These are phyloP conservation scores for Micractinium sp. DNA, from an alignment of 139 green algal species.

Conservation along the genomic window DNA sequence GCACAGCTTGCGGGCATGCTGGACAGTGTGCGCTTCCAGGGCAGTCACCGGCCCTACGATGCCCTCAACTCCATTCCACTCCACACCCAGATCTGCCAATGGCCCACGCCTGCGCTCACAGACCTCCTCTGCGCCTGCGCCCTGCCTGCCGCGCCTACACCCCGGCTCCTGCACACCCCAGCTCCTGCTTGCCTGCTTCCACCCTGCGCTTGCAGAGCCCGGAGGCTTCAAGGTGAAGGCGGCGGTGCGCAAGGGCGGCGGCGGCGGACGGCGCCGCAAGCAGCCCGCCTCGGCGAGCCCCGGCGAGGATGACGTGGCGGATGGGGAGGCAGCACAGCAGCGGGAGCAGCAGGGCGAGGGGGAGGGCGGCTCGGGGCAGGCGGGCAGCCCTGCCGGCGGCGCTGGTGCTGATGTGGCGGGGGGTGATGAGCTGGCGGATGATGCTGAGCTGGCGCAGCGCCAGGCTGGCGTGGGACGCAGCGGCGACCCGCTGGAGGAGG, in stretches of 20 bases:
- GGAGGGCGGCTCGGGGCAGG: background rate
- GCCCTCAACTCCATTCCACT: no score
- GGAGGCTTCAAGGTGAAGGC: slow-evolving; percentile 47
- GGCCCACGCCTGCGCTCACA: no score
- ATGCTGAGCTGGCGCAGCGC: background rate
- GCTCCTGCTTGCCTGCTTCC: background rate
- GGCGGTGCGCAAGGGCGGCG: slow-evolving; percentile 7
- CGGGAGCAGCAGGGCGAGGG: background rate
- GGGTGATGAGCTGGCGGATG: background rate
- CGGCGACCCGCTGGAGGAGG: background rate
- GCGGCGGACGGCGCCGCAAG: slow-evolving; percentile 14
- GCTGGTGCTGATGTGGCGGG: background rate
- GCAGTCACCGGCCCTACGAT: no score
- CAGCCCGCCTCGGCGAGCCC: background rate
- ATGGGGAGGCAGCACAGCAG: background rate
- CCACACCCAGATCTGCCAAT: no score
- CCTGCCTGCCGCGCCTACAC: background rate
- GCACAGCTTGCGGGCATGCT: background rate
- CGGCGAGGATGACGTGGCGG: background rate
- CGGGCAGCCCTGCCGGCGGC: background rate
- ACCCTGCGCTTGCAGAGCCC: slow-evolving; percentile 21
- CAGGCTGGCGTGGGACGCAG: background rate
- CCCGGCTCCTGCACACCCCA: no score
- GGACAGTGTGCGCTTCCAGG: background rate
- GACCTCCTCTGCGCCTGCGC: background rate